A percentile compares a stretch with the other conserved stretches of the same genome.
Conservation (phyloP, 1,284 basidiomycete species). For the Ceratobasidium sp. region DNA sequence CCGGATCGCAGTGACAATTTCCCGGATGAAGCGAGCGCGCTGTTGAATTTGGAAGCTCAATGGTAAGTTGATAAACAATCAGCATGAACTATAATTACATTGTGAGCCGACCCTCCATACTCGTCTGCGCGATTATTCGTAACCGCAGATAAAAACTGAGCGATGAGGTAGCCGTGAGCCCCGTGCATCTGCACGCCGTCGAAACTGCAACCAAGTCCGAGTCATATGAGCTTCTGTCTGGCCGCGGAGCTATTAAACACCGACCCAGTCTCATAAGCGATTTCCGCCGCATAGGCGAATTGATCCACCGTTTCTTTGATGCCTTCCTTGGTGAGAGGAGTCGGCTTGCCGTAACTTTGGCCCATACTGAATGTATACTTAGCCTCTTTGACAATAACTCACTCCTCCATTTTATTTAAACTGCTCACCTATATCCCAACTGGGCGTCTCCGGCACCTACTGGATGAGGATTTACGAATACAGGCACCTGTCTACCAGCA, state of each 20-base stretch:
- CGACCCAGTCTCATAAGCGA: constrained; percentile 48
- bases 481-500: constrained; percentile 47
- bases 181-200: constrained; percentile 50
- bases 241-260: constrained; percentile 31
- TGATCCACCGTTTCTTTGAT: constrained; percentile 50
- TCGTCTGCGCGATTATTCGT: constrained; percentile 52
- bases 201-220: not conserved
- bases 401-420: not conserved
- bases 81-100: not conserved
- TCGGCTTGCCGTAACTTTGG: constrained; percentile 48
- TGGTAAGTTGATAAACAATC: not conserved
- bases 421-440: constrained; percentile 5
- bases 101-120: constrained; percentile 48
- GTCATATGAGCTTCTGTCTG: not conserved
- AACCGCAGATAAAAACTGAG: constrained; percentile 47
- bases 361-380: constrained; percentile 38
- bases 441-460: constrained; percentile 48
- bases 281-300: constrained; percentile 51
- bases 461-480: constrained; percentile 46
- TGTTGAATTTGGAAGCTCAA: constrained; percentile 46
- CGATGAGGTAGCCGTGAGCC: constrained; percentile 47
- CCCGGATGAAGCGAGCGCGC: constrained; percentile 50
- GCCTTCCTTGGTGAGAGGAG: constrained; percentile 45
- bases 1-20: constrained; percentile 50
- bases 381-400: not conserved